A percentile compares a stretch with the other conserved stretches of the same genome.
phyloP scores from a whole-genome alignment of 1,284 basidiomycete genomes.

The Microbotryum violaceum region DNA sequence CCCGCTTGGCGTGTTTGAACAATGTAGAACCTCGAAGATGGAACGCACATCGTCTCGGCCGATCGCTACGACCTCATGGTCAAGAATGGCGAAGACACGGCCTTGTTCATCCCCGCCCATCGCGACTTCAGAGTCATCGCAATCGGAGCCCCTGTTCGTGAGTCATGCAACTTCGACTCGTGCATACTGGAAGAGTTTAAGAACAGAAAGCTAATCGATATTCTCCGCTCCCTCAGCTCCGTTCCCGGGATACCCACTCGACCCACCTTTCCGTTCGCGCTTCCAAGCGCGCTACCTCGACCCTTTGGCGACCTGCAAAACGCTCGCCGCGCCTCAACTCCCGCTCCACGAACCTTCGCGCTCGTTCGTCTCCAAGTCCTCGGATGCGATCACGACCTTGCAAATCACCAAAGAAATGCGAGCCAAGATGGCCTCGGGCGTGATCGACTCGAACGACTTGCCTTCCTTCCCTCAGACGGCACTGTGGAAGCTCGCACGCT shows the following conservation, averaged over 20 bases:
- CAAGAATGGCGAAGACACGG: conserved; percentile 30
- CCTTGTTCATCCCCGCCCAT: conserved; percentile 38
- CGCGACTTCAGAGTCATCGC: conserved; percentile 42
- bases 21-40: conserved; percentile 40
- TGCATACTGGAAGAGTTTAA: background rate
- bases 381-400: conserved; percentile 15
- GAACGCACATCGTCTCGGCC: conserved; percentile 42
- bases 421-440: conserved; percentile 22
- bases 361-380: conserved; percentile 8
- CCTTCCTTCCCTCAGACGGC: conserved; percentile 28
- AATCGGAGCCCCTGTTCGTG: conserved; percentile 34
- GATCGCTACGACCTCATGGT: conserved; percentile 35
- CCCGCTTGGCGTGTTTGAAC: too few species aligned
- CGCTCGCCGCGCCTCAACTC: conserved; percentile 9
- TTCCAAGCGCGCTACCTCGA: conserved; percentile 39
- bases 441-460: conserved; percentile 12
- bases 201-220: background rate
- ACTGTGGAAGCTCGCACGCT: conserved; percentile 20
- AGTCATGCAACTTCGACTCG: background rate
- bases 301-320: conserved; percentile 19
- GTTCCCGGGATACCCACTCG: conserved; percentile 41
- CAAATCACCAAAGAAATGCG: conserved; percentile 24
- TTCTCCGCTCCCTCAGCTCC: conserved; percentile 36
- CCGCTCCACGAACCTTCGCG: conserved; percentile 10
- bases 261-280: conserved; percentile 43